Base-by-base conservation (phyloP, 805 yeast species). In the Ogataea saltuana region DNA sequence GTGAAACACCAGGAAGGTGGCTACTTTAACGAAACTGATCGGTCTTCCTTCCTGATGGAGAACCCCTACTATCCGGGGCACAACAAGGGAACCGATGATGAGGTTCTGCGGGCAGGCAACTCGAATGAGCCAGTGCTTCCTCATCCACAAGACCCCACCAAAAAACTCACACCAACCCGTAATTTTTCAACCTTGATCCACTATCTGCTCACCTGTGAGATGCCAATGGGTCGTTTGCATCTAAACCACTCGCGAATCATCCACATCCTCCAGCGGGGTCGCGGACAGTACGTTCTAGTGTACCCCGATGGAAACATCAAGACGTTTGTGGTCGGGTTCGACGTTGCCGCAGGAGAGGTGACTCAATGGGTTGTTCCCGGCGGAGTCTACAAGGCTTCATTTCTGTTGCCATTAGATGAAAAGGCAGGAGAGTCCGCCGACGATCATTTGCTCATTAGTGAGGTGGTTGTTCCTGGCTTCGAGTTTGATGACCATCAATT, bases 311-410 rank as follows among this genome's bases (percentile, higher is more conserved):
- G 82, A 1, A 45, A 45, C 3, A 58, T 78, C 15, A 72, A 74
- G 44, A 63, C 76, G 1, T 78, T 78, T 54, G 67, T 65, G 17
- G 83, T 77, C 20, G 84, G 83, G 0, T 75, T 76, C 48, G 68
- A 76, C 48, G 60, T 67, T 26, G 57, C 59, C 0, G 60, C 60
- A 10, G 80, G 80, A 6, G 81, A 77, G 54, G 64, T 72, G 4
- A 64, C 74, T 32, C 84, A 78, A 56, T 78, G 83, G 83, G 81
- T 78, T 5, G 83, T 78, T n/a, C 81, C 80, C 9, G 80, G 81
- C 1, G 81, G 75, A 10, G 76, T 72, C 15, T 78, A 73, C 63
- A 78, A 78, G 54, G 81, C 82, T 4, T 73, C 80, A 37, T 78
- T 74, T 52, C 42, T 76, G 18, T 32, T 70, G 3, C 75, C 76